phyloP scores from a whole-genome alignment of 2,329 filamentous ascomycete species.

The Venturia aucupariae region DNA sequence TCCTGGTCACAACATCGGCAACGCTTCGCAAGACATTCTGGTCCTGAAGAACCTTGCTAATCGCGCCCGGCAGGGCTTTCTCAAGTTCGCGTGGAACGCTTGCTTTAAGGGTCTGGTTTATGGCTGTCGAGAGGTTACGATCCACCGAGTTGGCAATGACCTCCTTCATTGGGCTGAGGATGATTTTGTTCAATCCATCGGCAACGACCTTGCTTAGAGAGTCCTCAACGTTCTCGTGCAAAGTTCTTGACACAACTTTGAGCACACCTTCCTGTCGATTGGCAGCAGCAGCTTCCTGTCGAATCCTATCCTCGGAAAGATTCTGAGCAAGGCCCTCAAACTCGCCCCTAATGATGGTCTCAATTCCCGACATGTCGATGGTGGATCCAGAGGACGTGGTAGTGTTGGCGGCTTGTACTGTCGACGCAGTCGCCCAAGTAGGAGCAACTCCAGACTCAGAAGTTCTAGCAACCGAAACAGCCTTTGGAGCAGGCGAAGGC shows the following conservation, averaged over 20 bases:
- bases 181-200: slow-evolving; percentile 62
- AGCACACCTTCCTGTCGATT: slow-evolving; percentile 63
- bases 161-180: slow-evolving; percentile 66
- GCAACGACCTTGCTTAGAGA: slow-evolving; percentile 69
- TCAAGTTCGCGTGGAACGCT: slow-evolving; percentile 66
- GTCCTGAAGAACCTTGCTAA: slow-evolving; percentile 61
- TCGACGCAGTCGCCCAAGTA: neutral
- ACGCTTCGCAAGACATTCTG: slow-evolving; percentile 64
- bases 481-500: neutral
- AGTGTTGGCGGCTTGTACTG: neutral
- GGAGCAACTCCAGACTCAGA: neutral
- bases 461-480: neutral
- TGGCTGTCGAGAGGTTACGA: slow-evolving; percentile 58
- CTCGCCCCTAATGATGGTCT: slow-evolving; percentile 32
- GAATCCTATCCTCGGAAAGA: slow-evolving; percentile 60
- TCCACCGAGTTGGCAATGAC: slow-evolving; percentile 59
- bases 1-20: slow-evolving; percentile 60
- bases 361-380: slow-evolving; percentile 5
- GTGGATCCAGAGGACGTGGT: neutral
- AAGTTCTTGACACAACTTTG: slow-evolving; percentile 56
- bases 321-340: slow-evolving; percentile 49
- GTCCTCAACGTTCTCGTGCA: slow-evolving; percentile 64
- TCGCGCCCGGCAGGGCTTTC: slow-evolving; percentile 55
- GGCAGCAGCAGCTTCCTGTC: slow-evolving; percentile 51
- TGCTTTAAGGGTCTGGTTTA: slow-evolving; percentile 58